Evolutionary conservation across 176 grass and related monocot species (phyloP).

Genomic region (Carex cristatella): DNA sequence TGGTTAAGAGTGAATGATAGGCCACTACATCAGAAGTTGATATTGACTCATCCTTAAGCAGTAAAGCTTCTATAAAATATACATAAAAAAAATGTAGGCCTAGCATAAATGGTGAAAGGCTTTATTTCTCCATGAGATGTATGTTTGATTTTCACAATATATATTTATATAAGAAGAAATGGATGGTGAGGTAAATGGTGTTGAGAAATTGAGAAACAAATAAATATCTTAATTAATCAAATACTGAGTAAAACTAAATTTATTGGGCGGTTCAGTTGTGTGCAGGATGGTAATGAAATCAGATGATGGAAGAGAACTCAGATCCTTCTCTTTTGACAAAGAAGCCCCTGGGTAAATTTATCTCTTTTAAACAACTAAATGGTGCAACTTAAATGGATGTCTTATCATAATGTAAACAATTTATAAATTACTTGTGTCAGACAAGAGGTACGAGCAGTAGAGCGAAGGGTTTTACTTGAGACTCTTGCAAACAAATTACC

Average conservation of each 20-base stretch:
- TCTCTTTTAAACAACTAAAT: background rate
- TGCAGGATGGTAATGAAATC: slow-evolving; percentile 85
- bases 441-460: slow-evolving; percentile 80
- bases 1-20: no score
- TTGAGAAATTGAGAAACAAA: background rate
- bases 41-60: background rate
- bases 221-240: background rate
- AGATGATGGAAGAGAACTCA: slow-evolving; percentile 48
- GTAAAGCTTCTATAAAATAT: background rate
- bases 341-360: slow-evolving; percentile 67
- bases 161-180: background rate
- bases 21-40: background rate
- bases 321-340: slow-evolving; percentile 76
- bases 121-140: background rate
- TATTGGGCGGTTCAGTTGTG: slow-evolving; percentile 35
- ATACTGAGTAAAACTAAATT: slow-evolving; percentile 5
- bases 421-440: slow-evolving; percentile 19
- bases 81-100: background rate
- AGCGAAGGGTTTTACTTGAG: slow-evolving; percentile 68
- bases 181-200: background rate
- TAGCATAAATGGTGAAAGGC: background rate
- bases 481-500: slow-evolving; percentile 61
- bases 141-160: background rate
- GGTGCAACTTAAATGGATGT: background rate
- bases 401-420: background rate